A percentile compares a stretch with the other conserved stretches of the same genome.
These are phyloP conservation scores for Aspergillus piperis DNA, from an alignment of 2,329 filamentous ascomycete genomes.

Conservation along the genomic window DNA sequence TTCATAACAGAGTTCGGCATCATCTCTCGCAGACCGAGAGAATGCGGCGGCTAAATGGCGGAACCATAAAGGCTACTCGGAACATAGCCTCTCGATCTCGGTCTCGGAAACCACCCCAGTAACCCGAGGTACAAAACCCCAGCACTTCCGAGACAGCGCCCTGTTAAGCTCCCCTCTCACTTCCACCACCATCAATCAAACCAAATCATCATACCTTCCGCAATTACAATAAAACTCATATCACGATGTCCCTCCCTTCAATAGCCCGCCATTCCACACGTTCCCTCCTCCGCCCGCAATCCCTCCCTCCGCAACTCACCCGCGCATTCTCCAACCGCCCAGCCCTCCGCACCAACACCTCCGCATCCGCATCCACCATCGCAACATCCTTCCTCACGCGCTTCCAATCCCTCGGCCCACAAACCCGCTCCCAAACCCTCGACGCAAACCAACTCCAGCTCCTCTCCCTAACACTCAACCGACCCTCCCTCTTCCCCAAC, in stretches of 20 bases:
- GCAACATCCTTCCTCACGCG: conserved; percentile 46
- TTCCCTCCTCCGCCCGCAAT: background rate
- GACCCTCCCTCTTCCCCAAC: conserved; percentile 45
- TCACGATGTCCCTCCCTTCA: conserved; percentile 11
- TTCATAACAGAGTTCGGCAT: background rate
- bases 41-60: background rate
- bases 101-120: background rate
- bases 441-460: conserved; percentile 66
- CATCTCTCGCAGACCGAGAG: background rate
- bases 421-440: conserved; percentile 53
- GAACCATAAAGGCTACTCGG: background rate
- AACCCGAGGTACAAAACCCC: background rate
- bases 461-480: conserved; percentile 60
- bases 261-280: background rate
- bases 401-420: conserved; percentile 45
- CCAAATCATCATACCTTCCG: too few species aligned
- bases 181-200: background rate
- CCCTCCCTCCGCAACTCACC: background rate
- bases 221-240: too few species aligned
- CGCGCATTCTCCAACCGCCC: conserved; percentile 19
- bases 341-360: conserved; percentile 10
- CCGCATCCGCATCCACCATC: conserved; percentile 34
- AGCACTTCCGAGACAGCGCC: background rate
- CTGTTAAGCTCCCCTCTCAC: background rate
- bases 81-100: background rate